Base-by-base conservation (phyloP, 2,329 filamentous ascomycete genomes). In the Fusarium sacchari region DNA sequence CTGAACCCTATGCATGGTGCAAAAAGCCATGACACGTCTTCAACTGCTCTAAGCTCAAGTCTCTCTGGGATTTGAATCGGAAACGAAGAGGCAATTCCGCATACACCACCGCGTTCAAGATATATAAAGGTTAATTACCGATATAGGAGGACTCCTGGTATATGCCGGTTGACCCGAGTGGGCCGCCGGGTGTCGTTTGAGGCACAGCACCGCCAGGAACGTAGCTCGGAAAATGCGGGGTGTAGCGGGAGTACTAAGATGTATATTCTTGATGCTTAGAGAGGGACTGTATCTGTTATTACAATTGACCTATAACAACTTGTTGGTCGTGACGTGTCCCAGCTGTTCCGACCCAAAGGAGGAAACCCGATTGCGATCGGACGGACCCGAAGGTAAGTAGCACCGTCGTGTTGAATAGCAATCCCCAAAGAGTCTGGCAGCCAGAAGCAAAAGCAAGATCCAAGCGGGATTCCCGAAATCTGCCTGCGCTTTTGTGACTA, bases 321-420 rank as follows among this genome's bases (percentile, higher is more conserved):
- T 17, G 28, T 3, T 10, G 7, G 6, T 17, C 0, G 3, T 9
- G 14, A 5, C 13, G 15, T n/a, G 22, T 32, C 11, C 24, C 22
- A 22, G 46, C 22, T 18, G 15, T 32, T 32, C 28, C 28, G 28
- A 49, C 5, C 5, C 11, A 18, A 49, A 5, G 2, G 24, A 18
- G 28, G 12, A 17, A 7, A 11, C 7, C 10, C 22, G 10, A 3
- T 32, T n/a, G 2, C 4, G 20, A 30, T 22, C 9, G 0, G 3
- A 7, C 14, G 5, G 1, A 47, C 4, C 4, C 6, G 13, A 6
- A 28, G 13, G 7, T 14, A n/a, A n/a, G n/a, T 6, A 15, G 43
- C 12, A 17, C 15, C 5, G 1, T 2, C 15, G n/a, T n/a, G 3
- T n/a, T 18, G 6, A 8, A 0, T n/a, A 17, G 0, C 0, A 3